phyloP scores from a whole-genome alignment of 768 basidiomycete genomes.

The Kwoniella botswanensis region DNA sequence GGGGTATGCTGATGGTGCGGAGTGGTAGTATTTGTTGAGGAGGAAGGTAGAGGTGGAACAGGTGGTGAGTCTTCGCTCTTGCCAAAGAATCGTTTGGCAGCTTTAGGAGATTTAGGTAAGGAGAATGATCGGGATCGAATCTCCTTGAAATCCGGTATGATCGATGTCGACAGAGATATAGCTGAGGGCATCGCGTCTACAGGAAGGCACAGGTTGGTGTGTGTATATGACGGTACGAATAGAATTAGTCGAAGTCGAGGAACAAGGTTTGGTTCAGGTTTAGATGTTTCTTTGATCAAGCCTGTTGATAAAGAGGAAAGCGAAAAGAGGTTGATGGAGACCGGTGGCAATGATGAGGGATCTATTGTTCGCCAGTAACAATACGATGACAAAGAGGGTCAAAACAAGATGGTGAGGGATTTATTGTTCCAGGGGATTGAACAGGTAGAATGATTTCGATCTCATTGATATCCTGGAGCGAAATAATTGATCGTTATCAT shows the following conservation, averaged over 20 bases:
- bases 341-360: no score
- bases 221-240: background rate
- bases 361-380: background rate
- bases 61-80: slow-evolving; percentile 18
- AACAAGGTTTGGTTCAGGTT: background rate
- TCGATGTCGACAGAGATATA: slow-evolving; percentile 9
- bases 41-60: slow-evolving; percentile 17
- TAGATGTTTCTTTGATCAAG: background rate
- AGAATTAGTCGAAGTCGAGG: background rate
- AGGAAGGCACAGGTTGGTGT: background rate
- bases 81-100: slow-evolving; percentile 30
- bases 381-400: background rate
- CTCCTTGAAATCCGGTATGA: slow-evolving; percentile 26
- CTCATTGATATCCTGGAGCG: background rate
- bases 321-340: background rate
- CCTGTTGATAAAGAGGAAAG: background rate
- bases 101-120: slow-evolving; percentile 32
- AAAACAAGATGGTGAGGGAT: background rate
- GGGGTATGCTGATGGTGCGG: slow-evolving; percentile 1
- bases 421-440: background rate
- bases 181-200: slow-evolving; percentile 3
- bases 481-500: background rate
- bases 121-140: slow-evolving; percentile 8
- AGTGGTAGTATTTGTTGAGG: background rate
- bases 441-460: no score